These are phyloP conservation scores for Trichomonas gallinae DNA, from an alignment of 208 protist genomes.

Conservation along the genomic window DNA sequence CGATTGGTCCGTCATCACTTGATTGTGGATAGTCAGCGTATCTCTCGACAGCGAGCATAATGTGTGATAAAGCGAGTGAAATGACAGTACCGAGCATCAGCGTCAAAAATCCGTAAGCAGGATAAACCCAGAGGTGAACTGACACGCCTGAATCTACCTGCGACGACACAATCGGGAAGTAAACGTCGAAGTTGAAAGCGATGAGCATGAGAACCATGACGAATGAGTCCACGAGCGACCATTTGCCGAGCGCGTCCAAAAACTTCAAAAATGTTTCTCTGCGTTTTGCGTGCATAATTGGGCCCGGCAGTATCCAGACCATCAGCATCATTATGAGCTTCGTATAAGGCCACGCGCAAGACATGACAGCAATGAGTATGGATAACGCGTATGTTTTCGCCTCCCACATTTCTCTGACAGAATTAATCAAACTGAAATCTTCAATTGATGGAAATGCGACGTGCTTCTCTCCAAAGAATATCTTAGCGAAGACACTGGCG, in stretches of 20 bases:
- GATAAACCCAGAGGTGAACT: neutral
- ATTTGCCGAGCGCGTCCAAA: slow-evolving; percentile 70
- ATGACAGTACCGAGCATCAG: neutral
- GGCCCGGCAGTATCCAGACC: slow-evolving; percentile 50
- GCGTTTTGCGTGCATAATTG: slow-evolving; percentile 45
- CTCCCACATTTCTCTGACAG: slow-evolving; percentile 61
- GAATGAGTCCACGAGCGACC: slow-evolving; percentile 71
- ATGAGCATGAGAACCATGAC: slow-evolving; percentile 70
- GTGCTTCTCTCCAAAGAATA: slow-evolving; percentile 26
- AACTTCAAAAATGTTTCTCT: slow-evolving; percentile 47
- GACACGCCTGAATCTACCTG: neutral
- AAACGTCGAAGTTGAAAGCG: slow-evolving; percentile 52
- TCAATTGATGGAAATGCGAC: slow-evolving; percentile 47
- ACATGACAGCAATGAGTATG: slow-evolving; percentile 65
- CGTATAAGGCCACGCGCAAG: slow-evolving; percentile 73
- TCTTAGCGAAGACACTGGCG: slow-evolving; percentile 40
- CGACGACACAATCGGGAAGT: slow-evolving; percentile 11
- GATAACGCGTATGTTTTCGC: slow-evolving; percentile 58
- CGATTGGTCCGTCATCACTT: neutral
- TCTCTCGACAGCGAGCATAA: neutral
- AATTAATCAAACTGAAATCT: slow-evolving; percentile 59
- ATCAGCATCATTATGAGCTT: slow-evolving; percentile 61
- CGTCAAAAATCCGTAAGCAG: neutral
- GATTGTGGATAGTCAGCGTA: neutral
- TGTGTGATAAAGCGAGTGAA: neutral